Percentiles rank a stretch among this genome's conserved stretches.
These are phyloP conservation scores for Logfia minima DNA, from an alignment of 129 eudicot species.

Conservation along the genomic window DNA sequence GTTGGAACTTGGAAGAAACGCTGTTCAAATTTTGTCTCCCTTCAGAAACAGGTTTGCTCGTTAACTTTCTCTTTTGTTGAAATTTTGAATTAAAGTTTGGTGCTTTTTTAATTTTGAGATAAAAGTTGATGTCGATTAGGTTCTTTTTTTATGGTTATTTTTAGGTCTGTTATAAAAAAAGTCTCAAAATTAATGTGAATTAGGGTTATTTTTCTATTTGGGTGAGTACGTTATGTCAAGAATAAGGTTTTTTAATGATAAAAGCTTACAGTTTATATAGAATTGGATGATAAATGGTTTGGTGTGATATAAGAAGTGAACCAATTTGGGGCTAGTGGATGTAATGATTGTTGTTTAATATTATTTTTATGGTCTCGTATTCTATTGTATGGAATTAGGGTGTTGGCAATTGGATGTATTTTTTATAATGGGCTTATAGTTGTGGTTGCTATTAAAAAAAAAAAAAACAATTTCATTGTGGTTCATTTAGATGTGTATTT, in stretches of 20 bases:
- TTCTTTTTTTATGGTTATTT: background rate
- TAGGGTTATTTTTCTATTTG: background rate
- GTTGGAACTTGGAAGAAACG: conserved; percentile 25
- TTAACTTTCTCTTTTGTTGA: background rate
- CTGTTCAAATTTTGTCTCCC: conserved; percentile 15
- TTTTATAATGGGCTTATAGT: conserved; percentile 6
- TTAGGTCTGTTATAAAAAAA: background rate
- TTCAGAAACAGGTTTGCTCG: conserved; percentile 19
- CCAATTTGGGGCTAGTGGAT: background rate
- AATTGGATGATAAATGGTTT: background rate
- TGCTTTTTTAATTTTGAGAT: background rate
- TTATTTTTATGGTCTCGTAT: background rate
- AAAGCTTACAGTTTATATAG: background rate
- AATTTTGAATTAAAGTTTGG: background rate
- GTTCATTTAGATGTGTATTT: background rate
- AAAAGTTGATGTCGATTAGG: background rate
- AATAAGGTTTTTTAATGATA: background rate
- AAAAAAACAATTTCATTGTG: background rate
- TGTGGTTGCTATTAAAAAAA: background rate
- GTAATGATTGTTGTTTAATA: conserved; percentile 9
- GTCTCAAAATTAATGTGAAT: background rate
- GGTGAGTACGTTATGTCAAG: background rate
- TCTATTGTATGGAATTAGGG: background rate
- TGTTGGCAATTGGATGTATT: conserved; percentile 6
- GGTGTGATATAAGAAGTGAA: background rate